A percentile compares a stretch with the other conserved stretches of the same genome.
Conservation (phyloP, 2,329 filamentous ascomycete species). For the Cytospora schulzeri region DNA sequence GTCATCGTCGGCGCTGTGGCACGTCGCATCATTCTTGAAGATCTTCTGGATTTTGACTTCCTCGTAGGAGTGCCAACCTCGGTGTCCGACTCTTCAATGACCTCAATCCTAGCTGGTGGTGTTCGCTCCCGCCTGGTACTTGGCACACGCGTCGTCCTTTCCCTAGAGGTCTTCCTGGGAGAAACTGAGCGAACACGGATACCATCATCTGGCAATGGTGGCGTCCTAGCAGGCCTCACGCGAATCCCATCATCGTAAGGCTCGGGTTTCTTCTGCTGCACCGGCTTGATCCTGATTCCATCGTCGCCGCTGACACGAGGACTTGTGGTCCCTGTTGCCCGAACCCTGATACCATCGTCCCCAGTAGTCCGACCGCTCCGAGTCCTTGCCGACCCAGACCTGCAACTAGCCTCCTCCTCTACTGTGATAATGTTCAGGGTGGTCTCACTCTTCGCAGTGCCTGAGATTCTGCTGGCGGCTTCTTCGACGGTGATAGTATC, state of each 20-base stretch:
- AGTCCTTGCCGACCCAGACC: conserved; percentile 16
- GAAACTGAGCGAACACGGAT: conserved; percentile 39
- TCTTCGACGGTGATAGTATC: conserved; percentile 33
- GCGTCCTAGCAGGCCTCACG: conserved; percentile 32
- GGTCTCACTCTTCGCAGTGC: conserved; percentile 27
- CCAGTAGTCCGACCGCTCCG: conserved; percentile 6
- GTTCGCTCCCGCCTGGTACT: conserved; percentile 31
- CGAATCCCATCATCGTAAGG: conserved; percentile 39
- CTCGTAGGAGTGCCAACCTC: conserved; percentile 32
- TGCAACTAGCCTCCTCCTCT: conserved; percentile 26
- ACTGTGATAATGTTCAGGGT: conserved; percentile 30
- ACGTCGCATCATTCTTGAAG: conserved; percentile 10
- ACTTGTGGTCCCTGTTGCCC: conserved; percentile 32
- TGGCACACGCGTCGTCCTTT: conserved; percentile 29
- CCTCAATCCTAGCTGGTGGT: conserved; percentile 35
- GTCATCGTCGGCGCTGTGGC: conserved; percentile 28
- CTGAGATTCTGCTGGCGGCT: conserved; percentile 27
- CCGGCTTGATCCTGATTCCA: conserved; percentile 44
- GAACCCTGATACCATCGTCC: conserved; percentile 46
- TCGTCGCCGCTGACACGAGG: conserved; percentile 34
- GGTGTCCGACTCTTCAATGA: conserved; percentile 42
- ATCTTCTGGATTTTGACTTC: conserved; percentile 25
- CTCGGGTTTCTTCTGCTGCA: conserved; percentile 35
- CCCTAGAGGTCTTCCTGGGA: conserved; percentile 34
- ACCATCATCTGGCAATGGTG: conserved; percentile 39